Percentiles rank a stretch among this genome's conserved stretches.
These are phyloP conservation scores for Fusarium sp. DNA, from an alignment of 2,329 filamentous ascomycete species.

Conservation along the genomic window DNA sequence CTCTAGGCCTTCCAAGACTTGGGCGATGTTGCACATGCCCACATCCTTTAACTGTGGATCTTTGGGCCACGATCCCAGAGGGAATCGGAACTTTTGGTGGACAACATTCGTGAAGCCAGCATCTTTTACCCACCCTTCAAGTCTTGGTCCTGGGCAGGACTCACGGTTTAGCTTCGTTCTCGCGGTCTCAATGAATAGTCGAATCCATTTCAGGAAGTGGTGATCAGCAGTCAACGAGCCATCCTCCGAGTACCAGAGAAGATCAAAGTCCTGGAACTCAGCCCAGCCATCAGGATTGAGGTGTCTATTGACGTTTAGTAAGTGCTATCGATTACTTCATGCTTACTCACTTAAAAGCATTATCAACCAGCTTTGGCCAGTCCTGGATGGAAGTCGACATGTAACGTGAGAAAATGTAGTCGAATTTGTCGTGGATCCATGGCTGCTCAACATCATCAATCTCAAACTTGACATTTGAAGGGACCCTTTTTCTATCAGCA, in stretches of 20 bases:
- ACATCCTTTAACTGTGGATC: constrained; percentile 52
- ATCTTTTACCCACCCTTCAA: constrained; percentile 52
- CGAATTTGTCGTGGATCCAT: constrained; percentile 52
- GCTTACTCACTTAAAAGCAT: constrained; percentile 39
- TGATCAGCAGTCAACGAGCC: constrained; percentile 45
- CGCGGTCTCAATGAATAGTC: constrained; percentile 36
- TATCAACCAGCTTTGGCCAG: constrained; percentile 48
- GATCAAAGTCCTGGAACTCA: constrained; percentile 51
- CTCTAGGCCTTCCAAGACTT: constrained; percentile 24
- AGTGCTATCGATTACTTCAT: no score
- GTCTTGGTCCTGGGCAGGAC: constrained; percentile 44
- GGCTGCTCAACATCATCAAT: constrained; percentile 56
- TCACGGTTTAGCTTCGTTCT: constrained; percentile 40
- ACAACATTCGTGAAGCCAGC: constrained; percentile 57
- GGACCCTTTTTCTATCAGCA: constrained; percentile 37
- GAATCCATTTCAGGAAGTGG: constrained; percentile 43
- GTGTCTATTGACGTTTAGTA: no score
- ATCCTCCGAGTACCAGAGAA: constrained; percentile 50
- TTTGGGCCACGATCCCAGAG: constrained; percentile 44
- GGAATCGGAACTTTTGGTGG: constrained; percentile 52
- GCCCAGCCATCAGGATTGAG: constrained; percentile 56
- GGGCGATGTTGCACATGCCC: constrained; percentile 43
- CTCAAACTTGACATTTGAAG: constrained; percentile 56
- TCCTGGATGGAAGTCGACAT: constrained; percentile 54
- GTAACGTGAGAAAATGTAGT: constrained; percentile 56